Evolutionary conservation across 345 rosid species (phyloP).

Genomic region (Citrus sp.): DNA sequence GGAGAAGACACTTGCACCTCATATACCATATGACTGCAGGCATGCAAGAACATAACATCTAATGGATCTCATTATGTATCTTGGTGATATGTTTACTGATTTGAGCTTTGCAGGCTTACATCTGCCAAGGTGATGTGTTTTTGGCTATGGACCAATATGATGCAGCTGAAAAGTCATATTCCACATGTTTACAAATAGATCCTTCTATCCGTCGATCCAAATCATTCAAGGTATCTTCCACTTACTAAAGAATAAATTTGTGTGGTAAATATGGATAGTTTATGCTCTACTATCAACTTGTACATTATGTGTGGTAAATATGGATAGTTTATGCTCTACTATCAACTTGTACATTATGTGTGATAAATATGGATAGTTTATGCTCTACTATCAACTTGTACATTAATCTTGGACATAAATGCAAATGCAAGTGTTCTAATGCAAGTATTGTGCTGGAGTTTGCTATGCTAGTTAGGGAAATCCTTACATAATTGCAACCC

Average conservation of each 20-base stretch:
- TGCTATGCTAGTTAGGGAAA: not conserved
- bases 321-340: no score
- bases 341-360: not conserved
- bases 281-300: not conserved
- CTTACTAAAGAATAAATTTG: not conserved
- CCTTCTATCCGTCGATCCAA: conserved; percentile 69
- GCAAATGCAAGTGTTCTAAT: not conserved
- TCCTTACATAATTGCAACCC: not conserved
- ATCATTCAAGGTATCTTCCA: conserved; percentile 61
- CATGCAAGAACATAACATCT: not conserved
- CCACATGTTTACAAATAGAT: conserved; percentile 55
- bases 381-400: not conserved
- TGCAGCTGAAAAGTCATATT: conserved; percentile 65
- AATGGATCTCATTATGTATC: not conserved
- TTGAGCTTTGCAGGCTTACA: conserved; percentile 42
- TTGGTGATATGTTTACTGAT: not conserved
- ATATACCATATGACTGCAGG: not conserved
- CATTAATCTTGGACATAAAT: not conserved
- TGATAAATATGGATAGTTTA: not conserved
- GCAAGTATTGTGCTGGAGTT: not conserved
- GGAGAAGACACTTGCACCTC: not conserved
- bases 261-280: not conserved
- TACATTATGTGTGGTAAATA: no score
- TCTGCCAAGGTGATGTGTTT: conserved; percentile 81
- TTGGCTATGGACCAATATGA: conserved; percentile 59